Evolutionary conservation across 352 stramenopile species (phyloP), one percentile per base, ranked within the genome.

Genomic region (Phytophthora ohioensis): DNA sequence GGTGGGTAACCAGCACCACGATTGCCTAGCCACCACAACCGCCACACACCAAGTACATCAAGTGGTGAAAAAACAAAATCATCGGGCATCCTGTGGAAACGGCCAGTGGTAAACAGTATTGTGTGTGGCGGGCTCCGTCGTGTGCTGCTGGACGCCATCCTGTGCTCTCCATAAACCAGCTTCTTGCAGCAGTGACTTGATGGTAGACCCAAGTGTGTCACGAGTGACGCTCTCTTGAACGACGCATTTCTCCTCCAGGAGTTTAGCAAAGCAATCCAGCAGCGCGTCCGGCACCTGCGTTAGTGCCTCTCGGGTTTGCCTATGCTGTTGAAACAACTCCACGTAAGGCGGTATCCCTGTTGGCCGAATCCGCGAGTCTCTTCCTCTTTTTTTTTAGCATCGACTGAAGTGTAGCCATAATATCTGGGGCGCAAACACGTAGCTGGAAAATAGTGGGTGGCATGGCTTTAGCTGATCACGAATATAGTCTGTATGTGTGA

Each of bases 241-340:
- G 9, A 67, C n/a, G 31, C 30, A 60, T 55, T 36, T 46, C 5
- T 59, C 59, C 3, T 60, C 59, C n/a, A 67, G 59, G 4, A 60
- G 17, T 21, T 52, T 60, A 17, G 17, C 17, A 17, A 17, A 38
- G 12, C 13, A 36, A 55, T 60, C 49, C 0, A 67, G 31, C 6
- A 67, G 34, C 12, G 60, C 31, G 32, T 47, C 41, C 5, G 49
- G 59, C 5, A 60, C 6, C 5, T 55, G 1, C 3, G 36, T 60
- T 3, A 60, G 3, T 1, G 53, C 11, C 12, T 17, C 5, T n/a
- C 35, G 53, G 3, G 38, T 59, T 21, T 59, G 3, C 3, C 17
- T 17, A 12, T 39, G 53, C 53, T 59, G 53, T 11, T 59, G 53
- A 27, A 59, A 59, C 3, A 38, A 4, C 27, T 59, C 36, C 5